These are phyloP conservation scores for Escallonia rubra DNA, from an alignment of 129 eudicot species.

Conservation along the genomic window DNA sequence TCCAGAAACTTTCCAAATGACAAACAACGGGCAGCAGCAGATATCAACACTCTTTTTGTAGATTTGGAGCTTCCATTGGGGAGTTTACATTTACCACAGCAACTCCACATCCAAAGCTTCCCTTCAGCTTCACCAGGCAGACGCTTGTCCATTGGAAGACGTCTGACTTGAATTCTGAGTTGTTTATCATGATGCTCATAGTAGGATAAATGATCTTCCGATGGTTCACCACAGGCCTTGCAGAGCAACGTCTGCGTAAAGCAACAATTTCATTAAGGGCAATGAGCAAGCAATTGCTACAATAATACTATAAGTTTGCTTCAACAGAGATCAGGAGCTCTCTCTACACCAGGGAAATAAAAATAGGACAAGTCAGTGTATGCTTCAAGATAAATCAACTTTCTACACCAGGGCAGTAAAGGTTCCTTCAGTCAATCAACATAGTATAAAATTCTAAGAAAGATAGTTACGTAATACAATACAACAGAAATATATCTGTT, in stretches of 20 bases:
- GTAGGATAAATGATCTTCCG: slow-evolving; percentile 73
- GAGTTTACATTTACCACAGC: slow-evolving; percentile 82
- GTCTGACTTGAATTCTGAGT: slow-evolving; percentile 66
- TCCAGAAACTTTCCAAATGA: slow-evolving; percentile 95
- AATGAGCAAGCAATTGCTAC: slow-evolving; percentile 1
- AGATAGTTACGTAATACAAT: too few relatives aligned
- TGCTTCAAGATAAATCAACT: not conserved
- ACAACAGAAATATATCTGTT: too few relatives aligned
- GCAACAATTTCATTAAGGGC: slow-evolving; percentile 3
- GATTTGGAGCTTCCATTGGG: slow-evolving; percentile 56
- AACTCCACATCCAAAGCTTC: slow-evolving; percentile 99
- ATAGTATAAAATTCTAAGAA: too few relatives aligned
- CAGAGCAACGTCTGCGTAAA: slow-evolving; percentile 57
- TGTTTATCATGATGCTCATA: slow-evolving; percentile 86
- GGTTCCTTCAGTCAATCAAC: not conserved
- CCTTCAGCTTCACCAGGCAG: slow-evolving; percentile 78
- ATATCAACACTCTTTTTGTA: slow-evolving; percentile 83
- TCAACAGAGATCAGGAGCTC: not conserved
- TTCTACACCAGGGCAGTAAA: not conserved
- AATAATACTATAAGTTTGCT: not conserved
- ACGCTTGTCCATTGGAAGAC: slow-evolving; percentile 38
- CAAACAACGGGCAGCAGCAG: slow-evolving; percentile 79
- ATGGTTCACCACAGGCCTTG: slow-evolving; percentile 59
- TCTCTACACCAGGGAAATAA: too few relatives aligned
- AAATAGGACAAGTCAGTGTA: too few relatives aligned